These are phyloP conservation scores for Musa beccarii DNA, from an alignment of 176 grass and related monocot species.

Conservation along the genomic window DNA sequence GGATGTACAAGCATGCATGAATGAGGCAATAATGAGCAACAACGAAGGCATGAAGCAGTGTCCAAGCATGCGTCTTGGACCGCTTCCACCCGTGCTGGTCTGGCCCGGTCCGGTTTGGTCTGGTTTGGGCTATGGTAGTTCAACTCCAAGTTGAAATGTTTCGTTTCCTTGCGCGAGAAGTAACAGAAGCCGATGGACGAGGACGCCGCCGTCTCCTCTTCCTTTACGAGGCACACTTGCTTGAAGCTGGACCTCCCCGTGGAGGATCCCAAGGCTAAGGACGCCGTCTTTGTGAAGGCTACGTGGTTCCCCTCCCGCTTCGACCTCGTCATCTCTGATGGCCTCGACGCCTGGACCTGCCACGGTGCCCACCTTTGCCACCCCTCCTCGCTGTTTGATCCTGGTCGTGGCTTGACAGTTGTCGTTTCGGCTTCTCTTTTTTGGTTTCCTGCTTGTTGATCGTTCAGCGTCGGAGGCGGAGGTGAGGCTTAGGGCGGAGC, in stretches of 20 bases:
- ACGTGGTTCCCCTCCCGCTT: constrained; percentile 68
- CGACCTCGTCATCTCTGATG: constrained; percentile 74
- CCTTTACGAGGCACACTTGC: constrained; percentile 59
- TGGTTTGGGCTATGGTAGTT: too few relatives aligned
- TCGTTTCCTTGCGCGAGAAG: too few relatives aligned
- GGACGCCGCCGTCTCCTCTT: not conserved
- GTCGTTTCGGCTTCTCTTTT: not conserved
- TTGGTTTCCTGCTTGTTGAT: not conserved
- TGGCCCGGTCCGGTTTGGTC: too few relatives aligned
- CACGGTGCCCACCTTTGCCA: constrained; percentile 9
- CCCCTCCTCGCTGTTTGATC: not conserved
- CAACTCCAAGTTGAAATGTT: too few relatives aligned
- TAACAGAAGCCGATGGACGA: not conserved
- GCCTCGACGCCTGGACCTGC: constrained; percentile 61
- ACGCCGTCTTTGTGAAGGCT: constrained; percentile 53
- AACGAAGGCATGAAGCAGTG: too few relatives aligned
- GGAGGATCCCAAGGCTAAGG: constrained; percentile 43
- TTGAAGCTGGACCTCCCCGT: constrained; percentile 58
- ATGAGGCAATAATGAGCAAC: too few relatives aligned
- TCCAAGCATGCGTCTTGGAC: too few relatives aligned
- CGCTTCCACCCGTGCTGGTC: too few relatives aligned
- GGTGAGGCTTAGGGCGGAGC: constrained; percentile 80
- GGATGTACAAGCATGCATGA: too few relatives aligned
- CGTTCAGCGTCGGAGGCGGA: constrained; percentile 50
- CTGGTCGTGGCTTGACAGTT: not conserved